Evolutionary conservation across 2,329 filamentous ascomycete genomes (phyloP).

Genomic region (Beauveria asiatica): DNA sequence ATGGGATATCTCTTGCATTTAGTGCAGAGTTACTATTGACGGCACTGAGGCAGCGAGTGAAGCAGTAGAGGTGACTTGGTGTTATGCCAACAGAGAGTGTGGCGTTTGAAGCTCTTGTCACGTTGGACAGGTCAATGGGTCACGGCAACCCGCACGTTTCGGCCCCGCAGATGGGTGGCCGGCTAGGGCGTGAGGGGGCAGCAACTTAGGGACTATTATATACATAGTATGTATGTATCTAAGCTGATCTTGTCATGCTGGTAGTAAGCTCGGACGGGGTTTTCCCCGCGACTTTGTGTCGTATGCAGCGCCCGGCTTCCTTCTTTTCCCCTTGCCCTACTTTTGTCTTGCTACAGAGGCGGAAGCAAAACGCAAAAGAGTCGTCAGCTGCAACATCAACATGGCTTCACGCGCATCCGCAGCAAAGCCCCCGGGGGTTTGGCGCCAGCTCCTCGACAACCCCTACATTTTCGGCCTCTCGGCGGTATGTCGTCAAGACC

Average conservation of each 20-base stretch:
- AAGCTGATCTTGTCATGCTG: neutral
- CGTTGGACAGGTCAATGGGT: neutral
- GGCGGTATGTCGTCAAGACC: constrained; percentile 21
- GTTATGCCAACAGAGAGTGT: no score
- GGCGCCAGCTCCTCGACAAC: constrained; percentile 26
- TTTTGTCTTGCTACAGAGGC: neutral
- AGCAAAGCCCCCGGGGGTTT: constrained; percentile 13
- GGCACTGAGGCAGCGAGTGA: neutral
- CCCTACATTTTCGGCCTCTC: constrained; percentile 37
- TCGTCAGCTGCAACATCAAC: neutral
- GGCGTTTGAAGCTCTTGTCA: no score
- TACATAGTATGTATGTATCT: no score
- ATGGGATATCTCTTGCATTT: neutral
- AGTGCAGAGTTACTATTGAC: neutral
- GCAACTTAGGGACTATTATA: no score
- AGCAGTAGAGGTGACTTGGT: neutral
- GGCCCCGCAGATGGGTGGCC: neutral
- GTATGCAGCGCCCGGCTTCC: neutral
- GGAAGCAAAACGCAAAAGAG: no score
- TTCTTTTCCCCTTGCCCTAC: neutral
- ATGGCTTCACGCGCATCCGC: neutral
- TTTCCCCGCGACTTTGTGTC: neutral
- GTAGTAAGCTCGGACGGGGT: neutral
- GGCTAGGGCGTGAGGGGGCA: neutral
- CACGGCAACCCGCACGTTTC: constrained; percentile 1